Conservation (phyloP, 1,139 yeast species). For the Nakaseomyces delphensis region DNA sequence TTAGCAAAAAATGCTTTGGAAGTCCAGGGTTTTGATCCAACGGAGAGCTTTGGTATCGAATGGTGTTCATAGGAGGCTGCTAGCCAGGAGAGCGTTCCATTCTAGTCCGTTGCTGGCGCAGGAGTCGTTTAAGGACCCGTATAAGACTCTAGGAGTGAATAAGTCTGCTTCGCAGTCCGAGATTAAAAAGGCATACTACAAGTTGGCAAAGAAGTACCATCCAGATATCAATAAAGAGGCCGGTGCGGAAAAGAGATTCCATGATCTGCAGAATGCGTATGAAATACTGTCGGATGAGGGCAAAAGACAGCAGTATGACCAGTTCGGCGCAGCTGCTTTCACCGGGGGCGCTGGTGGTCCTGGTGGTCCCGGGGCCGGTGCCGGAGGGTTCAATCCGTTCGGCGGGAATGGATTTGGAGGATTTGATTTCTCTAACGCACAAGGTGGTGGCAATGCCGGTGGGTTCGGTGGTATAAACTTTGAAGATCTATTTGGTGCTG, state of each 20-base stretch:
- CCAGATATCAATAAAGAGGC: slow-evolving; percentile 94
- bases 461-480: slow-evolving; percentile 49
- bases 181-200: slow-evolving; percentile 88
- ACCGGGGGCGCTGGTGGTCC: slow-evolving; percentile 53
- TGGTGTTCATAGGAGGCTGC: background rate
- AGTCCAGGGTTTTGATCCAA: background rate
- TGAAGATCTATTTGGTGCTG: slow-evolving; percentile 81
- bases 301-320: slow-evolving; percentile 85
- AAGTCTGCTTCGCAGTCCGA: slow-evolving; percentile 66
- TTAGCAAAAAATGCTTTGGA: background rate
- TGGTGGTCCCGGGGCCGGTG: slow-evolving; percentile 37
- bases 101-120: background rate
- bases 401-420: slow-evolving; percentile 47
- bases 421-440: slow-evolving; percentile 16
- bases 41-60: background rate
- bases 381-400: slow-evolving; percentile 41
- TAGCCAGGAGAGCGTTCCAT: background rate
- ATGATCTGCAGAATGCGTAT: slow-evolving; percentile 88
- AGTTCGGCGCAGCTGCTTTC: slow-evolving; percentile 82
- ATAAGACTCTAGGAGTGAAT: slow-evolving; percentile 69
- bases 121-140: slow-evolving; percentile 56
- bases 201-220: slow-evolving; percentile 86
- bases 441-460: slow-evolving; percentile 35
- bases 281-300: slow-evolving; percentile 82
- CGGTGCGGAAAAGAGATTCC: slow-evolving; percentile 82